phyloP scores from a whole-genome alignment of 75 land plant genomes.

The Pinus taeda region DNA sequence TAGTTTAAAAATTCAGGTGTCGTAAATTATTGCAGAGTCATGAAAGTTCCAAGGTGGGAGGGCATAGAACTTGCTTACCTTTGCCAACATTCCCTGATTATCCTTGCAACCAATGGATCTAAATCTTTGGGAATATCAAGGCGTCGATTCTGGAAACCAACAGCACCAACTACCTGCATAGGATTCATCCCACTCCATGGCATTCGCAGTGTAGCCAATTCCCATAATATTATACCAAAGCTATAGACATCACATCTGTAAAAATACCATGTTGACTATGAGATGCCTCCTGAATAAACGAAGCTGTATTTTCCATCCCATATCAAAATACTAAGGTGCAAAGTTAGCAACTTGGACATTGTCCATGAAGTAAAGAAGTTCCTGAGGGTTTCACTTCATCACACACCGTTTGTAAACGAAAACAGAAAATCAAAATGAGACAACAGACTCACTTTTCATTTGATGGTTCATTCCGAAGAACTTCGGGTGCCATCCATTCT shows the following conservation, averaged over 20 bases:
- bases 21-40: too few relatives aligned
- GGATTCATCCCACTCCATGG: conserved; percentile 99
- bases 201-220: conserved; percentile 90
- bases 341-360: too few relatives aligned
- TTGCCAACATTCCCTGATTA: conserved; percentile 95
- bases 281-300: not conserved
- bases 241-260: conserved; percentile 80
- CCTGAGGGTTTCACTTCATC: too few relatives aligned
- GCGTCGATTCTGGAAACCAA: conserved; percentile 88
- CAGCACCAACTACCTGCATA: conserved; percentile 99
- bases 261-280: not conserved
- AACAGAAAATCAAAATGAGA: too few relatives aligned
- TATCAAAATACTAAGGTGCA: not conserved
- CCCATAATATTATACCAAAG: conserved; percentile 90
- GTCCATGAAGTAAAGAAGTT: too few relatives aligned
- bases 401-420: too few relatives aligned
- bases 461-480: not conserved
- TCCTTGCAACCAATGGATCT: conserved; percentile 84
- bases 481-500: conserved; percentile 23
- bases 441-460: not conserved
- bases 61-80: conserved; percentile 39
- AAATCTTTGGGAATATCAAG: conserved; percentile 92
- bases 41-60: not conserved
- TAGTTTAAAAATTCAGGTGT: too few relatives aligned
- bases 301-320: conserved; percentile 4